A percentile compares a stretch with the other conserved stretches of the same genome.
Conservation (phyloP, 2,329 filamentous ascomycete genomes). For the Neofusicoccum umdonicola region DNA sequence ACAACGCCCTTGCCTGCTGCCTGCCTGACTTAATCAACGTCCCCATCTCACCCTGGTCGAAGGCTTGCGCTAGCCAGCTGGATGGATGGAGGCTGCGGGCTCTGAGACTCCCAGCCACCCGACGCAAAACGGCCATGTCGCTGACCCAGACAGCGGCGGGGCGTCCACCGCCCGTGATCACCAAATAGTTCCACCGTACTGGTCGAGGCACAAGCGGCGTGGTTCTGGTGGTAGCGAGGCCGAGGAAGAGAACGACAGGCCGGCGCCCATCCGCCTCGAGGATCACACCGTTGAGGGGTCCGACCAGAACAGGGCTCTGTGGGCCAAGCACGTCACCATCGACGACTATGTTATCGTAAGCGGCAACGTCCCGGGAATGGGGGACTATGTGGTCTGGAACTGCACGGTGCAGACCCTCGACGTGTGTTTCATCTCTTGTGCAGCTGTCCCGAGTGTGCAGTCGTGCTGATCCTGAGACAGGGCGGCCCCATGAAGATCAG, state of each 20-base stretch:
- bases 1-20: constrained; percentile 14
- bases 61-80: constrained; percentile 22
- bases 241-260: constrained; percentile 31
- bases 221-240: constrained; percentile 30
- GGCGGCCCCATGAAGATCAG: constrained; percentile 58
- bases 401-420: constrained; percentile 82
- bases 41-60: neutral
- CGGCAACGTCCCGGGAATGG: constrained; percentile 58
- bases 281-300: constrained; percentile 62
- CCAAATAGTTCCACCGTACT: constrained; percentile 47
- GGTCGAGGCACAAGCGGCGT: constrained; percentile 42
- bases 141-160: constrained; percentile 2
- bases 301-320: constrained; percentile 56
- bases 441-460: neutral
- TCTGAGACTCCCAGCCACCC: constrained; percentile 26
- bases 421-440: constrained; percentile 50
- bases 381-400: constrained; percentile 96
- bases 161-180: constrained; percentile 19
- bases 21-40: constrained; percentile 1
- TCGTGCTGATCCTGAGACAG: constrained; percentile 30
- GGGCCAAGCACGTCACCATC: constrained; percentile 61
- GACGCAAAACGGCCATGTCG: constrained; percentile 19
- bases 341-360: constrained; percentile 62
- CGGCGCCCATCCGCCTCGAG: constrained; percentile 57
- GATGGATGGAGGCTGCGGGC: constrained; percentile 41